Percentiles rank a stretch among this genome's conserved stretches.
Evolutionary conservation across 371 early-diverging fungal genomes (phyloP).

Genomic region (Vavraia culicis): DNA sequence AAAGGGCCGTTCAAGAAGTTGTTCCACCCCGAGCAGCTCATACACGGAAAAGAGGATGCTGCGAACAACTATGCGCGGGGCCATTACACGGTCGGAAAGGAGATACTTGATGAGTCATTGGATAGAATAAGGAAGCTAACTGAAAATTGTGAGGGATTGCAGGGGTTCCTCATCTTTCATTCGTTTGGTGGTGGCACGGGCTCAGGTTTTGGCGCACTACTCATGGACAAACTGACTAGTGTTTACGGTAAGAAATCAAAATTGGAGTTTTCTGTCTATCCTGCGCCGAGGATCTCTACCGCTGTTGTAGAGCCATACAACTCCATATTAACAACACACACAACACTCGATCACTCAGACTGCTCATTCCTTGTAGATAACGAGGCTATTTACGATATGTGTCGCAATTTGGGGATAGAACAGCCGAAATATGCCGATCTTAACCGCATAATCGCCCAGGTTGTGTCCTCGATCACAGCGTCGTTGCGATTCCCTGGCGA

Average conservation of each 20-base stretch:
- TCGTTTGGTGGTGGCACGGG: slow-evolving; percentile 95
- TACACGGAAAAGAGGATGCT: slow-evolving; percentile 92
- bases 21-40: slow-evolving; percentile 92
- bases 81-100: slow-evolving; percentile 94
- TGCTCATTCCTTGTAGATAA: slow-evolving; percentile 97
- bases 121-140: slow-evolving; percentile 84
- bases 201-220: slow-evolving; percentile 86
- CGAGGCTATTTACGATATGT: slow-evolving; percentile 78
- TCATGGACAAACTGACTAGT: slow-evolving; percentile 76
- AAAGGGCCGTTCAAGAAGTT: slow-evolving; percentile 74
- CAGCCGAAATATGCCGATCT: slow-evolving; percentile 86
- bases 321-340: slow-evolving; percentile 79
- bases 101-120: slow-evolving; percentile 72
- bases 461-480: slow-evolving; percentile 94
- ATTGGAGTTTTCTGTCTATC: slow-evolving; percentile 92
- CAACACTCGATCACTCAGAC: slow-evolving; percentile 86
- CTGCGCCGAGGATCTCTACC: slow-evolving; percentile 85
- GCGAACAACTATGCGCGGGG: slow-evolving; percentile 99
- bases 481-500: slow-evolving; percentile 79
- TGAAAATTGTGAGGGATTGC: slow-evolving; percentile 69
- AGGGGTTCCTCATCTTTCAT: slow-evolving; percentile 48
- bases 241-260: slow-evolving; percentile 95
- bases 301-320: slow-evolving; percentile 78
- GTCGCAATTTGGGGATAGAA: slow-evolving; percentile 85
- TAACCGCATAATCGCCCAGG: slow-evolving; percentile 93